Conservation (phyloP, 768 basidiomycete species). For the Lentinula guzmanii region DNA sequence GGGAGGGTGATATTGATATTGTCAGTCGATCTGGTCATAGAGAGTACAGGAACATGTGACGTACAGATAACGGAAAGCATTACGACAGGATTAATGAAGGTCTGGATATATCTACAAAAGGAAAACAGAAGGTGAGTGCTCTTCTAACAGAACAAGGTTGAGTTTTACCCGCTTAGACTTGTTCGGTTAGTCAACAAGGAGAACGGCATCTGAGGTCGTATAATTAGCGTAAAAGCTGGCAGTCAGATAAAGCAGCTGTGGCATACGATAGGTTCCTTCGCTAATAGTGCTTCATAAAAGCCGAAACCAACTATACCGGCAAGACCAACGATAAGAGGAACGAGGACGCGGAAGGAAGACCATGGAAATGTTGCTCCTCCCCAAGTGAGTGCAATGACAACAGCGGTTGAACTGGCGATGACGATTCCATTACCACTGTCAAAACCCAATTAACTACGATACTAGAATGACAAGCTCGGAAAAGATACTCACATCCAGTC, state of each 20-base stretch:
- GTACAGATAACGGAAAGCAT: not conserved
- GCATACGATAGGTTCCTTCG: not conserved
- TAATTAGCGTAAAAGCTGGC: not conserved
- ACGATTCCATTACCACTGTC: constrained; percentile 29
- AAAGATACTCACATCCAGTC: constrained; percentile 29
- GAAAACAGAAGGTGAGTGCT: not conserved
- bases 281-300: not conserved
- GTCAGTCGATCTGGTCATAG: not conserved
- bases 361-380: constrained; percentile 37
- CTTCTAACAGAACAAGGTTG: too few relatives aligned
- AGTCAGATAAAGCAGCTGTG: not conserved
- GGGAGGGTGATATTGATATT: not conserved
- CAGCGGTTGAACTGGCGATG: constrained; percentile 20
- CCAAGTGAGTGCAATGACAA: constrained; percentile 30
- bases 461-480: not conserved
- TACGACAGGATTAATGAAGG: not conserved
- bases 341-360: constrained; percentile 25
- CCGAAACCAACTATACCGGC: not conserved
- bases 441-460: not conserved
- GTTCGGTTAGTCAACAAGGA: not conserved
- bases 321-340: constrained; percentile 3
- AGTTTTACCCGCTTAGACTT: not conserved
- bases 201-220: not conserved
- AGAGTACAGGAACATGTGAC: constrained; percentile 24
- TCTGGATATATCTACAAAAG: not conserved